Base-by-base conservation (phyloP, 805 yeast species). In the Sugiyamaella qingdaonensis region DNA sequence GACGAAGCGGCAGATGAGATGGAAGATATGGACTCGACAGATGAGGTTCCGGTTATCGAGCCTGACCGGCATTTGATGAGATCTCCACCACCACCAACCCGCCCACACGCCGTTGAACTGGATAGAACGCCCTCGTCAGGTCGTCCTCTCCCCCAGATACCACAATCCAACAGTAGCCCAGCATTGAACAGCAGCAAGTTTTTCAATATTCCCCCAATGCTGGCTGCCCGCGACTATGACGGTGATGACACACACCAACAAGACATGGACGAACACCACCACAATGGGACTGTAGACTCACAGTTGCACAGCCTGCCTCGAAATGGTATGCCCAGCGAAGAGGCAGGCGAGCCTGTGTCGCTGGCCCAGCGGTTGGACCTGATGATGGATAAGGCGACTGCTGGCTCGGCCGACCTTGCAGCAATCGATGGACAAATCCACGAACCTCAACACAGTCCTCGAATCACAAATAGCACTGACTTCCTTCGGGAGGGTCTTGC, bases 101-200 rank as follows among this genome's bases (percentile, higher is more conserved):
- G 32, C 10, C 33, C 37, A n/a, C 21, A 39, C 5, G 18, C 10
- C 11, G 43, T 19, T 13, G 10, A 39, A 3, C 43, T 39, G 21
- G 19, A 16, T 10, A 14, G 43, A 19, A 39, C 14, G 4, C 21
- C 16, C 5, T 39, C 43, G 5, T 11, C 21, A 16, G 21, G 53
- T n/a, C 47, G 63, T 14, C 63, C 63, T 2, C 52, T 60, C 21
- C 63, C 63, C 32, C 56, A 46, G 34, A 47, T 58, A 3, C 63
- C 63, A 4, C 54, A 46, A 16, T 43, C 35, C n/a, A 36, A 21
- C 10, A 39, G 43, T 21, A 39, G 21, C 19, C 43, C 21, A n/a
- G 43, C 43, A 39, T 39, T 39, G 24, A 39, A 39, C 21, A 14
- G 13, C 24, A 16, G 19, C 21, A 5, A 16, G 5, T 39, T n/a